Evolutionary conservation across 192 early-diverging fungal species (phyloP), one percentile per base, ranked within the genome.

Genomic region (Coemansia sp.): DNA sequence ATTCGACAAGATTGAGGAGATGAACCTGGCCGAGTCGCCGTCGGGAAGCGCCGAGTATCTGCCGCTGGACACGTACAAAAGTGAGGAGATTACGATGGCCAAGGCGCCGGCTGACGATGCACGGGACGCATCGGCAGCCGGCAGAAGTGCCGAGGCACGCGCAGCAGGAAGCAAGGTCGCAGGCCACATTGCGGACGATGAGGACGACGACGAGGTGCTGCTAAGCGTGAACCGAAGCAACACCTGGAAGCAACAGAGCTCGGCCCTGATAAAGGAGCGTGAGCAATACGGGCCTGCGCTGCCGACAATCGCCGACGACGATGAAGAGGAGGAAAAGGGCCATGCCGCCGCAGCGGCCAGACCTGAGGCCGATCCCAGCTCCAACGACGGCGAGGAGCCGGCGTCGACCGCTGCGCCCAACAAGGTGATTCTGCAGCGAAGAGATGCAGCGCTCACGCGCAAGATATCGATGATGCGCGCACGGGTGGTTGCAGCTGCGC

Each of bases 11-110:
- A 64, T 75, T 27, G 73, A 75, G 17, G 58, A 68, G 48, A 64
- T 69, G 73, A 49, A 65, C 19, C 15, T 65, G 44, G 36, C 44
- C 21, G 56, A 58, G 26, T 62, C 62, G 46, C 65, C 55, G 17
- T 55, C 73, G 3, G 62, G 58, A 20, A 69, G 66, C 51, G 66
- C 58, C 26, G 73, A 76, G 59, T 76, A 76, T 26, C 62, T 76
- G 21, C 66, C 73, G 22, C 29, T 76, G 2, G 73, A 64, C 42
- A 50, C 38, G 1, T 65, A 65, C 51, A 50, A 34, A 44, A 31
- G 32, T 35, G 53, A 52, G 14, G 47, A 51, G 12, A 52, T 19
- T 14, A 46, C 40, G 20, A 28, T 50, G 5, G 26, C 21, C 17
- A 29, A 32, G 17, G 36, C 21, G 23, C 21, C 49, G 4, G 29